Base-by-base conservation (phyloP, 2,329 filamentous ascomycete species). In the Domatiomyces globalis region DNA sequence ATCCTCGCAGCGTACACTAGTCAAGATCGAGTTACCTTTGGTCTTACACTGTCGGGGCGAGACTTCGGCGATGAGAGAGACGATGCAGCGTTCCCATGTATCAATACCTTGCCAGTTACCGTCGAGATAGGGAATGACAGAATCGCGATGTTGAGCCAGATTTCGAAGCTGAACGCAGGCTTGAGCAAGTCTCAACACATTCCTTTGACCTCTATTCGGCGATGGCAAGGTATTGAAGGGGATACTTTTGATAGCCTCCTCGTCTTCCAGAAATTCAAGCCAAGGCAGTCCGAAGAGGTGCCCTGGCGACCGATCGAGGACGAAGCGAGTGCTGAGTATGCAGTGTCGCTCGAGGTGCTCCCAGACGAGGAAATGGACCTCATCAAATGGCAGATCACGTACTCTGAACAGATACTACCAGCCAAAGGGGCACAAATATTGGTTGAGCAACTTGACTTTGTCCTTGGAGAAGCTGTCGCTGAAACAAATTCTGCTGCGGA, bases 161-260 rank as follows among this genome's bases (percentile, higher is more conserved):
- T 88, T 66, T 81, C 88, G 72, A 65, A 71, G 0, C 78, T 78
- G 46, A 89, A 85, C 61, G 73, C 77, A 0, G 67, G 72, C 4
- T 68, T 88, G 1, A 76, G 84, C 46, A 80, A 80, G 53, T 72
- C 87, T 61, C 86, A 92, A 56, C 83, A 84, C 59, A 79, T 79
- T 0, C 79, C 87, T 0, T 70, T 95, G 5, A 73, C 76, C 2
- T 77, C 79, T 27, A 82, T 94, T 8, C 86, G 94, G 60, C 79
- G 76, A 48, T 83, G 82, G 75, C 73, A 86, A 0, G 74, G 78
- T 52, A 71, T 81, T 0, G 78, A 83, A 20, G 74, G 78, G 5
- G 70, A 76, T 0, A 71, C 92, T 0, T 95, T 95, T 59, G 88
- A 95, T 62, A 90, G 87, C 0, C 72, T 95, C 1, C 79, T 95